These are phyloP conservation scores for Cladosporium phlei DNA, from an alignment of 2,329 filamentous ascomycete genomes.

Conservation along the genomic window DNA sequence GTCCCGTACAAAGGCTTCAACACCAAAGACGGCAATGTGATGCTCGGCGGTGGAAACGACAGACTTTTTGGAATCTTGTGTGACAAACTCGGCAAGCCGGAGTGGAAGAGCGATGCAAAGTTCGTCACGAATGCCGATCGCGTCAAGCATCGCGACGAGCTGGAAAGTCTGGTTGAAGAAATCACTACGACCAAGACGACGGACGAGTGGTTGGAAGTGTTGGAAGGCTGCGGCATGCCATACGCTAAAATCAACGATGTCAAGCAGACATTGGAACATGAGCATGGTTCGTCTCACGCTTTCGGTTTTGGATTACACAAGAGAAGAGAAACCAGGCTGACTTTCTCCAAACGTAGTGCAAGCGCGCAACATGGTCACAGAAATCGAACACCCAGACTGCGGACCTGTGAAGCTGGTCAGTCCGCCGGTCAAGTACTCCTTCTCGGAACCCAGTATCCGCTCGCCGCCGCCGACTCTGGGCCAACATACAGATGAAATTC, in stretches of 20 bases:
- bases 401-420: slow-evolving; percentile 87
- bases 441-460: slow-evolving; percentile 70
- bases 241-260: slow-evolving; percentile 95
- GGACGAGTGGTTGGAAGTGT: slow-evolving; percentile 75
- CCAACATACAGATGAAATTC: slow-evolving; percentile 77
- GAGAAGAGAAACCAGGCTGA: neutral
- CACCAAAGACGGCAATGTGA: slow-evolving; percentile 58
- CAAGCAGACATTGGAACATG: slow-evolving; percentile 73
- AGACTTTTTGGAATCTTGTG: slow-evolving; percentile 57
- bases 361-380: slow-evolving; percentile 83
- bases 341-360: slow-evolving; percentile 44
- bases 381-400: slow-evolving; percentile 77
- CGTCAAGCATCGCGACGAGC: slow-evolving; percentile 64
- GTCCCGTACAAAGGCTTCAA: slow-evolving; percentile 86
- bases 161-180: slow-evolving; percentile 75
- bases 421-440: slow-evolving; percentile 89
- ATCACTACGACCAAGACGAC: slow-evolving; percentile 75
- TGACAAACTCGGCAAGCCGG: slow-evolving; percentile 52
- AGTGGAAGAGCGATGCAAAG: slow-evolving; percentile 54
- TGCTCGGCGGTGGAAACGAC: slow-evolving; percentile 62
- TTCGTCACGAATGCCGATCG: slow-evolving; percentile 57
- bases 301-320: neutral
- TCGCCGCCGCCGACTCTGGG: slow-evolving; percentile 78
- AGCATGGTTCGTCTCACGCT: slow-evolving; percentile 59
- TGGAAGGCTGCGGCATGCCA: slow-evolving; percentile 89